phyloP scores from a whole-genome alignment of 2,329 filamentous ascomycete genomes.

The Metarhizium rileyi region DNA sequence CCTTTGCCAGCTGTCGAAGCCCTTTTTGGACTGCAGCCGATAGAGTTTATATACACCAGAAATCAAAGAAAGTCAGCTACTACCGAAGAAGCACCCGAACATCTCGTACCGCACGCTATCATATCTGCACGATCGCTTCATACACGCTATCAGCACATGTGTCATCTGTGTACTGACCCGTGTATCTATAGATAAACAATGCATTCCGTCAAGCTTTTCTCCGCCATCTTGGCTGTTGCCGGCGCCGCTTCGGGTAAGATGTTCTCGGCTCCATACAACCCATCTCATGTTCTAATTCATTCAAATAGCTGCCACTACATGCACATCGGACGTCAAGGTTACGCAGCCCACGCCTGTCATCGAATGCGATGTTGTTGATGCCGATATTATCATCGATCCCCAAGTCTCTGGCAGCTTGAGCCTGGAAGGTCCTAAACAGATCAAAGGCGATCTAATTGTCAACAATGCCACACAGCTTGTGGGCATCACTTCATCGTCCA shows the following conservation, averaged over 20 bases:
- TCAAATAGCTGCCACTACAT: conserved; percentile 21
- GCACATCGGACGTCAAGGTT: conserved; percentile 49
- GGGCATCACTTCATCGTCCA: conserved; percentile 48
- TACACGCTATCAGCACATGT: background rate
- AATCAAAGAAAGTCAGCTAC: conserved; percentile 11
- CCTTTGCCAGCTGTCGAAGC: conserved; percentile 11
- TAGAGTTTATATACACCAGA: conserved; percentile 9
- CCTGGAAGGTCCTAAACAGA: conserved; percentile 48
- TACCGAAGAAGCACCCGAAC: background rate
- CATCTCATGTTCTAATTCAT: background rate
- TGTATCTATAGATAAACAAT: conserved; percentile 28
- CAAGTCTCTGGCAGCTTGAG: conserved; percentile 46
- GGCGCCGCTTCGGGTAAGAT: conserved; percentile 33
- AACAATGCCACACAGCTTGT: conserved; percentile 53
- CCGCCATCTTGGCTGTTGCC: conserved; percentile 34
- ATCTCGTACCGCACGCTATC: background rate
- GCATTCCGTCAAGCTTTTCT: conserved; percentile 34
- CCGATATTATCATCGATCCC: conserved; percentile 55
- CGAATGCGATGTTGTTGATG: conserved; percentile 59
- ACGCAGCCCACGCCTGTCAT: conserved; percentile 52
- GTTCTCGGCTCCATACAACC: background rate
- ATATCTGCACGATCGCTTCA: background rate
- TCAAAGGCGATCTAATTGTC: conserved; percentile 48
- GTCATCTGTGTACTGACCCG: conserved; percentile 9
- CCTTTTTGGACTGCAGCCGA: conserved; percentile 15